Conservation (phyloP, 2,329 filamentous ascomycete genomes). For the Lachnellula arida region DNA sequence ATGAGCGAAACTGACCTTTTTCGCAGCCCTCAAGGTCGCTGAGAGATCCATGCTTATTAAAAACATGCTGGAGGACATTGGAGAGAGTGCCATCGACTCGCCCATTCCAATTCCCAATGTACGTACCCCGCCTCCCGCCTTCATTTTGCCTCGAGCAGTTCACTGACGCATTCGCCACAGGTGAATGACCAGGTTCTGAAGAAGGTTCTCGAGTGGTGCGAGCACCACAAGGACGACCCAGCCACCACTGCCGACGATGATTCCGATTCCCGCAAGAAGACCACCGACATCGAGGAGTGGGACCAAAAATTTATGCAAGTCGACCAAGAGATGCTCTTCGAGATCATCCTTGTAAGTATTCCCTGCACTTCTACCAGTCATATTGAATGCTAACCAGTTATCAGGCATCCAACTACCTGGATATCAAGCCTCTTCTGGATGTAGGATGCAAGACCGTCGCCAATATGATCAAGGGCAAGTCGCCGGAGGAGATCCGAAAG, state of each 20-base stretch:
- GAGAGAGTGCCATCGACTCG: slow-evolving; percentile 50
- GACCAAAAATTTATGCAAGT: slow-evolving; percentile 99
- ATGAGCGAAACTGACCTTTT: slow-evolving; percentile 10
- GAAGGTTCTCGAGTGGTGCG: slow-evolving; percentile 98
- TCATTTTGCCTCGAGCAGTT: slow-evolving; percentile 5
- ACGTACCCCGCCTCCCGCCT: slow-evolving; percentile 27
- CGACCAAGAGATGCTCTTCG: slow-evolving; percentile 99
- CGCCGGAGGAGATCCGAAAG: slow-evolving; percentile 97
- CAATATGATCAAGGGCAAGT: slow-evolving; percentile 99
- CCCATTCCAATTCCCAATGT: slow-evolving; percentile 79
- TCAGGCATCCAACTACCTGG: slow-evolving; percentile 94
- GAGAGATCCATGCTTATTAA: slow-evolving; percentile 95
- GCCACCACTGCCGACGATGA: slow-evolving; percentile 80
- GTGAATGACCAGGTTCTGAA: slow-evolving; percentile 90
- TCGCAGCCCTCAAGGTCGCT: slow-evolving; percentile 71
- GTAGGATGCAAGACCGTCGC: slow-evolving; percentile 99
- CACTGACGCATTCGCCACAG: slow-evolving; percentile 36
- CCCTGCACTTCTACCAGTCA: not conserved
- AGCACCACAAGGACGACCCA: slow-evolving; percentile 88
- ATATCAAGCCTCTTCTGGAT: slow-evolving; percentile 96
- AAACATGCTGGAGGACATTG: slow-evolving; percentile 95
- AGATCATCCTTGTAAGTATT: slow-evolving; percentile 84
- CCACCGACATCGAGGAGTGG: slow-evolving; percentile 98
- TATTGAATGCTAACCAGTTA: slow-evolving; percentile 8
- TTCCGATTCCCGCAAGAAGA: slow-evolving; percentile 93